Conservation (phyloP, 306 rosid genomes). For the Trichosanthes cucumerina region DNA sequence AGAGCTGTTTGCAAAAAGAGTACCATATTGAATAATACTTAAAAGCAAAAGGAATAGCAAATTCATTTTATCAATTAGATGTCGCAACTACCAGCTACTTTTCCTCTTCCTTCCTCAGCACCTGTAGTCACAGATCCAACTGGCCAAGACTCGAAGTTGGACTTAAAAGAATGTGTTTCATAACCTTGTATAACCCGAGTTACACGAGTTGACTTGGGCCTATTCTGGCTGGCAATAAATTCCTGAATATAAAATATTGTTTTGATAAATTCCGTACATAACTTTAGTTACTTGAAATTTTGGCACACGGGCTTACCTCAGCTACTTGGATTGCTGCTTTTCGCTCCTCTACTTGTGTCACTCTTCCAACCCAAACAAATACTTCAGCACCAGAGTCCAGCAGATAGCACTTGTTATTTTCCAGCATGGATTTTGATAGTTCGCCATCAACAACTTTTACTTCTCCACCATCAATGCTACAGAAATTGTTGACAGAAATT, state of each 20-base stretch:
- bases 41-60: constrained; percentile 6
- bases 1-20: constrained; percentile 50
- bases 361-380: constrained; percentile 89
- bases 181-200: constrained; percentile 93
- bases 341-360: constrained; percentile 94
- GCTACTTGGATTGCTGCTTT: constrained; percentile 76
- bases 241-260: constrained; percentile 43
- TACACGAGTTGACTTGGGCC: constrained; percentile 78
- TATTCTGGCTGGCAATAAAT: constrained; percentile 56
- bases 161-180: constrained; percentile 86
- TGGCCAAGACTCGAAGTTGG: constrained; percentile 96
- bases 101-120: constrained; percentile 97
- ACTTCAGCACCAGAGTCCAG: constrained; percentile 92
- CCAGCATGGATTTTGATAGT: constrained; percentile 70
- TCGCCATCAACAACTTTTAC: constrained; percentile 69
- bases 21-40: constrained; percentile 13
- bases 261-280: not conserved
- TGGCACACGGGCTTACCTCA: constrained; percentile 50
- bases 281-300: constrained; percentile 20
- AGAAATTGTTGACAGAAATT: constrained; percentile 28
- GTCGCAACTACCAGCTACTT: constrained; percentile 71
- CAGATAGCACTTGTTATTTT: constrained; percentile 83
- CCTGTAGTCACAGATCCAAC: constrained; percentile 66
- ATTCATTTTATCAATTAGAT: constrained; percentile 16
- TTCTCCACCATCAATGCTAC: constrained; percentile 69